These are phyloP conservation scores for Aspergillus haitiensis DNA, from an alignment of 495 filamentous ascomycete genomes.

Conservation along the genomic window DNA sequence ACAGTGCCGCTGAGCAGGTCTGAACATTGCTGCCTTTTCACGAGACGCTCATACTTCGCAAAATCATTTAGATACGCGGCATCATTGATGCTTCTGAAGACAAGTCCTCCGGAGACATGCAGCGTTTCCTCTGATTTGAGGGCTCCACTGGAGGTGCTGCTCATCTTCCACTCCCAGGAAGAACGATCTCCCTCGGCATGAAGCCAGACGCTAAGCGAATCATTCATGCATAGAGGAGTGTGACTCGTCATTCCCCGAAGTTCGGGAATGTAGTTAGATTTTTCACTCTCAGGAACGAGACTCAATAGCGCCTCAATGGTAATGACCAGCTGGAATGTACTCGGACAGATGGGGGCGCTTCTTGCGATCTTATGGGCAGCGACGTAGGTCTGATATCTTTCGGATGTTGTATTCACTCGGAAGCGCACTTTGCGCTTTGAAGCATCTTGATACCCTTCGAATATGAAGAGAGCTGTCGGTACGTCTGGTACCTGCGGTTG, in stretches of 20 bases:
- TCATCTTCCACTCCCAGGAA: too few species aligned
- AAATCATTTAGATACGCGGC: too few species aligned
- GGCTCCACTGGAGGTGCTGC: too few species aligned
- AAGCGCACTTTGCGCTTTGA: constrained; percentile 39
- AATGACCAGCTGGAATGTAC: constrained; percentile 46
- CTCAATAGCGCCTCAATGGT: constrained; percentile 43
- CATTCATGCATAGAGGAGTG: background rate
- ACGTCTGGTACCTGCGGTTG: constrained; percentile 1
- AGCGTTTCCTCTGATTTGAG: too few species aligned
- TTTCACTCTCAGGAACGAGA: constrained; percentile 24
- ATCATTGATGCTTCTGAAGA: too few species aligned
- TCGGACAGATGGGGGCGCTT: constrained; percentile 50
- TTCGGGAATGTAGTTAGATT: background rate
- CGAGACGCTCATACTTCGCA: too few species aligned
- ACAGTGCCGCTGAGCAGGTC: too few species aligned
- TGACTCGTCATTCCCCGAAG: background rate
- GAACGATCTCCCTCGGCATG: too few species aligned
- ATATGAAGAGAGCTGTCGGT: constrained; percentile 35
- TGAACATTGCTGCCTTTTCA: too few species aligned
- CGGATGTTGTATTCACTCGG: constrained; percentile 43
- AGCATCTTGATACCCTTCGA: constrained; percentile 44
- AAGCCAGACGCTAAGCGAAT: background rate
- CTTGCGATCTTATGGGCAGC: constrained; percentile 45
- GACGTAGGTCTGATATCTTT: constrained; percentile 38
- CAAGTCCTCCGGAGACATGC: too few species aligned